Evolutionary conservation across 1,284 basidiomycete genomes (phyloP), one percentile per base, ranked within the genome.

Genomic region (Abortiporus biennis): DNA sequence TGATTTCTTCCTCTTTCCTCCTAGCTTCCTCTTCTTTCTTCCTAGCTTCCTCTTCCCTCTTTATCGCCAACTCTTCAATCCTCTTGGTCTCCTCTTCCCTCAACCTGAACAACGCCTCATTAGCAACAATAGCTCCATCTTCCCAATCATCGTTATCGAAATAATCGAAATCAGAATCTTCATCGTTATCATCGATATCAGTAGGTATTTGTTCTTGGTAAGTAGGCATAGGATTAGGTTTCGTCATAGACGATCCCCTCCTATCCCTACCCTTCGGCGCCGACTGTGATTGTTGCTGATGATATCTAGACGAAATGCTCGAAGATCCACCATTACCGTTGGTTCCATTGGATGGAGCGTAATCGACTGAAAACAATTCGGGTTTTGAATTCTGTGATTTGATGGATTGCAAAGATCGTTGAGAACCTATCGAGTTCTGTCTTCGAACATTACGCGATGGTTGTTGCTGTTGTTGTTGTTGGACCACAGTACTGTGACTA

Each of bases 121-220:
- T 61, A 17, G 57, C 47, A 36, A 59, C 61, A 34, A 63, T 61
- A 21, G 60, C 62, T 6, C 54, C 57, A 13, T 51, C 54, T 13
- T 57, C 57, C 53, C 62, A 62, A 20, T 53, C 57, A 38, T 43
- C 47, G n/a, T 46, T 55, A 19, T 46, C 44, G 35, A 37, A n/a
- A 23, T 49, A 43, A 13, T 59, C 59, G 1, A 54, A 51, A 16
- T 50, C 55, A n/a, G 58, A 59, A n/a, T 63, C 61, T 19, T 57
- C 61, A 19, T 46, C 44, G 35, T 34, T 13, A 23, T 49, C 44
- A 13, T 59, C 59, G 1, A 54, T 51, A 16, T 50, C 55, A n/a
- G 58, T 58, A n/a, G 62, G 59, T 19, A 57, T 61, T 34, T 59
- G 57, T 21, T 67, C 66, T 43, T 64, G 61, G 32, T 52, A 57